A percentile compares a stretch with the other conserved stretches of the same genome.
phyloP scores from a whole-genome alignment of 768 basidiomycete species.

The Erythrobasidium yunnanense region DNA sequence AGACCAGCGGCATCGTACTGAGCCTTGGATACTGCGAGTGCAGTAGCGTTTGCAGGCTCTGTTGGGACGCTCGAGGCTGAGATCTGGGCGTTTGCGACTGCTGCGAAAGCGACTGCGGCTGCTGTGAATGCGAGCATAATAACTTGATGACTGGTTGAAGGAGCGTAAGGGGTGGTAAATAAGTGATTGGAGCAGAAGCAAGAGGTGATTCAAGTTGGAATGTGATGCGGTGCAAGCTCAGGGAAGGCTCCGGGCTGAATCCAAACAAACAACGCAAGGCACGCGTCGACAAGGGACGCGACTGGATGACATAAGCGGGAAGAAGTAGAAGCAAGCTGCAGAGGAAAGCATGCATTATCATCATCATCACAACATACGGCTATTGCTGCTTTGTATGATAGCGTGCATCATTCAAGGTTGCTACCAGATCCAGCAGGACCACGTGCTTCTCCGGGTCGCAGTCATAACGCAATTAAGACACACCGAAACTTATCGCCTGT shows the following conservation, averaged over 20 bases:
- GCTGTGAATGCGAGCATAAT: neutral
- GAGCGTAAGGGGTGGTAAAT: neutral
- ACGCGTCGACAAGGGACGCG: neutral
- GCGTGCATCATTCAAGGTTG: too few species aligned
- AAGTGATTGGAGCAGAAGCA: neutral
- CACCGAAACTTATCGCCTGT: too few species aligned
- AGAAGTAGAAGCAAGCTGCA: neutral
- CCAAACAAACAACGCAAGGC: neutral
- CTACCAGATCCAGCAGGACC: too few species aligned
- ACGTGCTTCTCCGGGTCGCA: too few species aligned
- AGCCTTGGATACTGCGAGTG: slow-evolving; percentile 11
- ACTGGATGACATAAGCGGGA: neutral
- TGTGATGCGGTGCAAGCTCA: neutral
- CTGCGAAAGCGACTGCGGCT: slow-evolving; percentile 13
- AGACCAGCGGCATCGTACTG: slow-evolving; percentile 19
- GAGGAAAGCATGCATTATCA: neutral
- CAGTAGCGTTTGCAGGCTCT: neutral
- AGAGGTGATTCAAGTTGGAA: neutral
- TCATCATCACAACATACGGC: neutral
- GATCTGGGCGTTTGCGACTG: neutral
- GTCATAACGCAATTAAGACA: too few species aligned
- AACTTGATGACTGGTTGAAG: neutral
- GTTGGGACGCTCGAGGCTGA: slow-evolving; percentile 1
- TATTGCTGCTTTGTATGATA: too few species aligned
- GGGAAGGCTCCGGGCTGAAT: neutral